Conservation (phyloP, 1,139 yeast species). For the Lodderomyces orthopsilosis region DNA sequence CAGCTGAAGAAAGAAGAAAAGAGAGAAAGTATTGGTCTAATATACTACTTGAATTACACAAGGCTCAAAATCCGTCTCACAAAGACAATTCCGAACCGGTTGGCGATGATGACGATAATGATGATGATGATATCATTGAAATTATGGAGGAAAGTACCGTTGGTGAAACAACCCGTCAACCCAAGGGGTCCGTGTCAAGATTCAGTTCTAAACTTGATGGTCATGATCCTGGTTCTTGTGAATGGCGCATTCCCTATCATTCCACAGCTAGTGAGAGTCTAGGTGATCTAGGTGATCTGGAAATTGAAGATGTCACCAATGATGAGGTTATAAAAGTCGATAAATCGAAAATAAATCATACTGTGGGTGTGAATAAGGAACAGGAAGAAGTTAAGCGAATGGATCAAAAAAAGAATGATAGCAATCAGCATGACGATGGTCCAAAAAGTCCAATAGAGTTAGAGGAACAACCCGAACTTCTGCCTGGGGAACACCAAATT, state of each 20-base stretch:
- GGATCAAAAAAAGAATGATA: too few species aligned
- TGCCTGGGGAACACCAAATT: too few species aligned
- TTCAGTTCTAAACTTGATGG: background rate
- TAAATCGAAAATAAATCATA: background rate
- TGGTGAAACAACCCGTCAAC: background rate
- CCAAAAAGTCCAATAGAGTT: too few species aligned
- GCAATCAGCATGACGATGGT: too few species aligned
- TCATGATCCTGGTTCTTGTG: background rate
- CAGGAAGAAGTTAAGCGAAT: too few species aligned
- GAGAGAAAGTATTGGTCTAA: slow-evolving; percentile 32
- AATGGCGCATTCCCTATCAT: background rate
- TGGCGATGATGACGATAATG: slow-evolving; percentile 16
- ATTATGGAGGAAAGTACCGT: slow-evolving; percentile 2
- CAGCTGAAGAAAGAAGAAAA: slow-evolving; percentile 31
- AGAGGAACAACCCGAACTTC: too few species aligned
- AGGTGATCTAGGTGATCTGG: background rate
- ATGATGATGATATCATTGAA: slow-evolving; percentile 25
- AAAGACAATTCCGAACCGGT: background rate
- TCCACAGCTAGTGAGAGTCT: background rate
- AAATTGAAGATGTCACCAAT: background rate
- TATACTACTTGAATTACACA: slow-evolving; percentile 26
- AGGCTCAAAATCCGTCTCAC: slow-evolving; percentile 13
- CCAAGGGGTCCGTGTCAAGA: background rate
- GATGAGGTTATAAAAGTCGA: background rate
- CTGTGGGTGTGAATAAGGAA: too few species aligned